Conservation (phyloP, 2,329 filamentous ascomycete genomes). For the Fusarium sp. region DNA sequence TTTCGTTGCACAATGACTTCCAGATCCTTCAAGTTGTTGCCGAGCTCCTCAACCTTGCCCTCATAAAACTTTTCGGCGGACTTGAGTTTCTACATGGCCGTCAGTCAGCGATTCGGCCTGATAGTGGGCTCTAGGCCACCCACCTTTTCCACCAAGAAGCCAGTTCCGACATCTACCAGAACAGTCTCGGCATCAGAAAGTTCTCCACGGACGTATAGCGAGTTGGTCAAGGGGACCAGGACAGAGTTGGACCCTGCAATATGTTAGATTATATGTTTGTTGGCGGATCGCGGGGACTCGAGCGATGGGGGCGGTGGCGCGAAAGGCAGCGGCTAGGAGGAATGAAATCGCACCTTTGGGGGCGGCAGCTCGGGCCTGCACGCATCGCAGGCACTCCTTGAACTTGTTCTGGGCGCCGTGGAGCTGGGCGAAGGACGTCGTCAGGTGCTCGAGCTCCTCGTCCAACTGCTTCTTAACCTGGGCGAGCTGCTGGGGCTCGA, state of each 20-base stretch:
- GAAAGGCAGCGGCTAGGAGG: not conserved
- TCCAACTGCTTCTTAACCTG: conserved; percentile 97
- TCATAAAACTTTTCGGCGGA: conserved; percentile 69
- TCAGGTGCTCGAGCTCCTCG: conserved; percentile 95
- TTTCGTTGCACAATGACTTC: conserved; percentile 74
- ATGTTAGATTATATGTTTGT: conserved; percentile 18
- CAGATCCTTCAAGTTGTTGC: conserved; percentile 66
- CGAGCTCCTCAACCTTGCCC: conserved; percentile 65
- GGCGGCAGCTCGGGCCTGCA: conserved; percentile 61
- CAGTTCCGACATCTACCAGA: conserved; percentile 92
- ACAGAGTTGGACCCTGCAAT: conserved; percentile 64
- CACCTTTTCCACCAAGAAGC: conserved; percentile 95
- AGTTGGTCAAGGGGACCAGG: conserved; percentile 94
- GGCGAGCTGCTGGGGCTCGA: conserved; percentile 86
- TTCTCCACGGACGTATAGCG: conserved; percentile 90
- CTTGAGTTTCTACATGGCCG: conserved; percentile 59
- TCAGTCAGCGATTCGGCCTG: conserved; percentile 21
- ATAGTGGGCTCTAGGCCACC: not conserved
- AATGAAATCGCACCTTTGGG: conserved; percentile 44
- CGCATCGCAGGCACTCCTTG: conserved; percentile 85
- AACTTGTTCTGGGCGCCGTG: conserved; percentile 93
- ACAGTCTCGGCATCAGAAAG: conserved; percentile 81
- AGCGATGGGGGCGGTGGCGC: not conserved
- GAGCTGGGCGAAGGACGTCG: conserved; percentile 88
- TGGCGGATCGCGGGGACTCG: not conserved